Base-by-base conservation (phyloP, 805 yeast genomes). In the Nakazawaea wyomingensis region DNA sequence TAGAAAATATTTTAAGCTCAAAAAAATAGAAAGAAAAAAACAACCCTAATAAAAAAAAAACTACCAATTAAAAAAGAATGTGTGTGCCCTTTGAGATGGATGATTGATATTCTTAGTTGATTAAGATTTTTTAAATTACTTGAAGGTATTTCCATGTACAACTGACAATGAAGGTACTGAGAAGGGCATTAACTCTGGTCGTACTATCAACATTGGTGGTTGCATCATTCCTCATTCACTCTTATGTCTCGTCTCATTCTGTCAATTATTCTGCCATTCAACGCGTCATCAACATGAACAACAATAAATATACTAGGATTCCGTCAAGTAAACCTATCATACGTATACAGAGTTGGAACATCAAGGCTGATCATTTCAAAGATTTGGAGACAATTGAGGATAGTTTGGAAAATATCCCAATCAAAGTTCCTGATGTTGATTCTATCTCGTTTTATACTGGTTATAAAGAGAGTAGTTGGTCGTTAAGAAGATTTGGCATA, bases 381-480 rank as follows among this genome's bases (percentile, higher is more conserved):
- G 48, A 60, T 38, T 28, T 33, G 2, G 45, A 51, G 17, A 33
- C 54, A 6, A 44, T 60, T 3, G 45, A 42, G 2, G 55, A 58
- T 7, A 51, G 61, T 2, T 48, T 60, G 1, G 27, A 28, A 1
- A 39, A 35, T 11, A 34, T 60, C 44, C 45, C 50, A 20, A n/a
- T 44, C 1, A 48, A 51, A 1, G 37, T 59, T 9, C 63, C 65
- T 3, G 27, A 41, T 30, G 56, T 53, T 21, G 37, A 37, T 16
- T 49, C 53, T n/a, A 36, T 57, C 3, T 14, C 45, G 2, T 63
- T 52, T 37, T 65, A 50, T 36, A 40, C 55, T n/a, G 45, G 54
- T n/a, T 54, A 40, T 32, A 29, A 37, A 4, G 69, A 65, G 48
- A 52, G 44, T 27, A 51, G 65, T 9, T 65, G 70, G 70, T 59